Base-by-base conservation (phyloP, 495 filamentous ascomycete species). In the Trichoderma gamsii region DNA sequence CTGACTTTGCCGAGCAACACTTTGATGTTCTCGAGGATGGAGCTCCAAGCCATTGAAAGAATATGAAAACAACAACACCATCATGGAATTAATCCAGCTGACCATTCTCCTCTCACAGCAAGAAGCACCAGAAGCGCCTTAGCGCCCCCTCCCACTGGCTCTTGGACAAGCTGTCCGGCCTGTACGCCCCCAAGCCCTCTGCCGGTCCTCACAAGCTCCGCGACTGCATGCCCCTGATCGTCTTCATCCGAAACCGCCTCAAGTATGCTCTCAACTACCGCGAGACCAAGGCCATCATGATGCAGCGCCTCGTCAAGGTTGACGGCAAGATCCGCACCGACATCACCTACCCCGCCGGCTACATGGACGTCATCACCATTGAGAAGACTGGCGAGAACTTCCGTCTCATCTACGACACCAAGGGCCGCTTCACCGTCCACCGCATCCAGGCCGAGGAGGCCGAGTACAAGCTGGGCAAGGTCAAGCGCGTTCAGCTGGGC, bases 351-450 rank as follows among this genome's bases (percentile, higher is more conserved):
- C 95, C 95, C 71, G 90, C 95, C 74, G 95, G 95, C 75, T 98
- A 95, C 87, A 97, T 97, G 96, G 96, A 99, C 78, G 94, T 99
- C 79, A 97, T 99, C 87, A 86, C 86, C 73, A 92, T 99, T 82
- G 95, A 99, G 82, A 99, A 98, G 91, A 99, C 95, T 71, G 92
- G 92, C 84, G 95, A 99, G 88, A 87, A 97, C 89, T 99, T 99
- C 91, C 93, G 95, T 77, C 91, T 99, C 73, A 86, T 99, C 86
- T 99, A 98, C 87, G 96, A 99, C 78, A 98, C 96, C 87, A 99
- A 99, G 90, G 95, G 95, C 73, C 95, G 95, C 77, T 99, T 97
- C 91, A 98, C 96, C 79, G 93, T 99, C 76, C 95, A 99, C 90
- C 92, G 95, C 77, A 97, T 98, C 85, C 91, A 94, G 75, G 83